Evolutionary conservation across 495 filamentous ascomycete species (phyloP).

Genomic region (Clohesyomyces aquaticus): DNA sequence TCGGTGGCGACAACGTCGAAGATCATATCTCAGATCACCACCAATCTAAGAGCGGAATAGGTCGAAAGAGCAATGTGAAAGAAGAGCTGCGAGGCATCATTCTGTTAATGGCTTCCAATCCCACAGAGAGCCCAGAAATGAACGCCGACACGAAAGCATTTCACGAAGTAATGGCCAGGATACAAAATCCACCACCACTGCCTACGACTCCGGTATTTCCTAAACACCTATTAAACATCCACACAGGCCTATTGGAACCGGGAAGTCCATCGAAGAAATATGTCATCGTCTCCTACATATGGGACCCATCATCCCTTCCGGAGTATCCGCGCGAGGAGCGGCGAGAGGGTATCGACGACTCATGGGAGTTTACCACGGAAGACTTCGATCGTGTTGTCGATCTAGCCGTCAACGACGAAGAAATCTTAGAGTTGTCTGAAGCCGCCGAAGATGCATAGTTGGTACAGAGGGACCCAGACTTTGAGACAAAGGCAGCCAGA

Average conservation of each 20-base stretch:
- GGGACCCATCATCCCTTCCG: neutral
- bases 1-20: no score
- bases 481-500: neutral
- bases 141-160: no score
- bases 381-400: neutral
- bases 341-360: neutral
- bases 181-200: neutral
- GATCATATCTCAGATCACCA: no score
- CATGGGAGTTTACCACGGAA: neutral
- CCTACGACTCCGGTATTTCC: neutral
- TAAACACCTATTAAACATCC: slow-evolving; percentile 3
- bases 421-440: neutral
- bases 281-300: slow-evolving; percentile 4
- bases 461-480: neutral
- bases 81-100: no score
- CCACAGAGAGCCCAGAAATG: no score
- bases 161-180: neutral
- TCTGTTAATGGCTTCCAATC: no score
- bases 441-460: neutral
- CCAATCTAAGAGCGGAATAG: no score
- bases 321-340: neutral
- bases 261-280: neutral
- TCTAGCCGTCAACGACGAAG: neutral
- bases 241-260: neutral
- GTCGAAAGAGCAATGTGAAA: no score